Conservation (phyloP, 2,329 filamentous ascomycete genomes). For the Fusarium decemcellulare region DNA sequence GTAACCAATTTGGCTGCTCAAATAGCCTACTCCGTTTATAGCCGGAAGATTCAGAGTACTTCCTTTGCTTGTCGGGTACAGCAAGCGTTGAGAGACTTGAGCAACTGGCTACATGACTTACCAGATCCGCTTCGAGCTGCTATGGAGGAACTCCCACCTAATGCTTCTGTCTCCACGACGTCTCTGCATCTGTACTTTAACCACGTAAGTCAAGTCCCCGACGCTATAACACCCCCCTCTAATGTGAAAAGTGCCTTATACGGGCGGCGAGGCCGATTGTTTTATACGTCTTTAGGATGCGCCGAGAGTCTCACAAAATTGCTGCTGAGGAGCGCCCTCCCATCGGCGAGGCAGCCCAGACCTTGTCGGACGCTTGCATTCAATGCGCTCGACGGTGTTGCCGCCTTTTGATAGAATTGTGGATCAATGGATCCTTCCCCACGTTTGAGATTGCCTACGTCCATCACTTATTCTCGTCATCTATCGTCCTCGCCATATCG, state of each 20-base stretch:
- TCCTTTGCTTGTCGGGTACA: slow-evolving; percentile 40
- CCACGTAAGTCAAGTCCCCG: slow-evolving; percentile 13
- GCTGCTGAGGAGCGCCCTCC: not conserved
- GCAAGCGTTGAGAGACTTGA: slow-evolving; percentile 42
- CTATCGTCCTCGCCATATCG: slow-evolving; percentile 58
- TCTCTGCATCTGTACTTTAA: slow-evolving; percentile 49
- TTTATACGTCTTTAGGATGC: slow-evolving; percentile 44
- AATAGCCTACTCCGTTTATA: slow-evolving; percentile 48
- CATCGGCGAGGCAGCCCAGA: slow-evolving; percentile 45
- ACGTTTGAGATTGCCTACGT: slow-evolving; percentile 60
- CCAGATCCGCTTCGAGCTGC: slow-evolving; percentile 45
- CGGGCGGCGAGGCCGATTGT: slow-evolving; percentile 48
- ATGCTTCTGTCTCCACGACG: slow-evolving; percentile 37
- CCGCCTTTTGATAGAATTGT: slow-evolving; percentile 55
- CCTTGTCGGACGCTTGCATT: slow-evolving; percentile 58
- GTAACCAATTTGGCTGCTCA: slow-evolving; percentile 50
- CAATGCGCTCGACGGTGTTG: slow-evolving; percentile 58
- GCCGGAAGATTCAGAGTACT: slow-evolving; percentile 39
- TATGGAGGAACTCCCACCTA: slow-evolving; percentile 7
- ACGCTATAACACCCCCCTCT: fast-evolving
- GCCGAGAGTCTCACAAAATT: slow-evolving; percentile 2
- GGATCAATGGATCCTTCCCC: slow-evolving; percentile 59
- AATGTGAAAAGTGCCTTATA: slow-evolving; percentile 40
- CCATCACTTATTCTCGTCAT: slow-evolving; percentile 60
- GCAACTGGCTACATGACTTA: slow-evolving; percentile 43